These are phyloP conservation scores for Akanthomyces muscarius DNA, from an alignment of 2,329 filamentous ascomycete genomes.

Conservation along the genomic window DNA sequence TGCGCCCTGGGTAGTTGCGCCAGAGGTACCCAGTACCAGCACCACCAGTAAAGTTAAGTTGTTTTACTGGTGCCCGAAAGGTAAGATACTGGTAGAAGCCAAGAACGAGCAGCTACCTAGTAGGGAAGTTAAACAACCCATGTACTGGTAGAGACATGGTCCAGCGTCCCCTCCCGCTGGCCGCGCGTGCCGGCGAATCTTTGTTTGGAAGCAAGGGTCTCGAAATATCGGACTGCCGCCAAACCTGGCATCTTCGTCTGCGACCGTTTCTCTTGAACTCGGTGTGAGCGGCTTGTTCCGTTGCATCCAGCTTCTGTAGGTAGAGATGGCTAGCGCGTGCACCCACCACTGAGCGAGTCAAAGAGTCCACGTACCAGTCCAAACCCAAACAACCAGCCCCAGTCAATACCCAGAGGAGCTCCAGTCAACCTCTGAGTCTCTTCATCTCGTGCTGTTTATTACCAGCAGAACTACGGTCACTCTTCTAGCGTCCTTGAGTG, in stretches of 20 bases:
- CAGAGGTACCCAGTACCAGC: not conserved
- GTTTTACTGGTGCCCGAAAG: too few species aligned
- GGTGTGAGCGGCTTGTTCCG: too few species aligned
- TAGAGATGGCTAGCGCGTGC: too few species aligned
- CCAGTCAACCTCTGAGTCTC: not conserved
- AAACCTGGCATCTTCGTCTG: too few species aligned
- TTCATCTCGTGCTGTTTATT: not conserved
- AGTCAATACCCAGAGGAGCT: not conserved
- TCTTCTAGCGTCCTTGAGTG: not conserved
- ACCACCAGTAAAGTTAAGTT: too few species aligned
- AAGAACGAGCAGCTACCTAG: not conserved
- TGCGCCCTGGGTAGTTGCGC: not conserved
- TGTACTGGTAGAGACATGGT: not conserved
- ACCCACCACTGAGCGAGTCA: not conserved
- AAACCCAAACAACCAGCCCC: not conserved
- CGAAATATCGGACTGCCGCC: not conserved
- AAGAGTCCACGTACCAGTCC: not conserved
- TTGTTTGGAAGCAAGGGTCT: not conserved
- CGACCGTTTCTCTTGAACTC: too few species aligned
- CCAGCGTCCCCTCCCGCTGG: not conserved
- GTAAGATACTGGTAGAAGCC: too few species aligned
- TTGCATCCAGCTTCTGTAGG: too few species aligned
- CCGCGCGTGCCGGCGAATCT: slow-evolving; percentile 1
- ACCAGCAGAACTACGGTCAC: not conserved
- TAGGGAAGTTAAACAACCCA: not conserved